Evolutionary conservation across 805 yeast species (phyloP).

Genomic region (Ogataea nitratoaversa): DNA sequence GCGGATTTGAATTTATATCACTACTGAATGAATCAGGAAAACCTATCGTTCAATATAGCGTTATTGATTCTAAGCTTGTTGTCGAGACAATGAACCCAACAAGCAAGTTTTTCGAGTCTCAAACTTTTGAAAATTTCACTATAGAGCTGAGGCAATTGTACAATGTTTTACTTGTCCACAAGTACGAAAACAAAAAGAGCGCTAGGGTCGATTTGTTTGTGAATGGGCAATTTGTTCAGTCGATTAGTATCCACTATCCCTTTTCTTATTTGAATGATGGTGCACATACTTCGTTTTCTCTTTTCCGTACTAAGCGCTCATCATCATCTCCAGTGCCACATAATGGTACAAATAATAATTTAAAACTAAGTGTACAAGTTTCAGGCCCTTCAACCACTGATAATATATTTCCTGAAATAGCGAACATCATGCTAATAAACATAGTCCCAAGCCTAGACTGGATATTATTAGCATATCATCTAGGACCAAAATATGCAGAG

Average conservation of each 20-base stretch:
- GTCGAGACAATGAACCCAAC: conserved; percentile 9
- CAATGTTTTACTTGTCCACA: conserved; percentile 26
- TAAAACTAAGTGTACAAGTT: conserved; percentile 5
- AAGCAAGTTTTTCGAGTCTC: conserved; percentile 4
- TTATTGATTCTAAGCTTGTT: conserved; percentile 12
- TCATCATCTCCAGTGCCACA: background rate
- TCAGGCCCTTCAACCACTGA: conserved; percentile 24
- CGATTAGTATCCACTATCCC: conserved; percentile 15
- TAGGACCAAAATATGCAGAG: conserved; percentile 50
- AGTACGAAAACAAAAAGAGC: conserved; percentile 17
- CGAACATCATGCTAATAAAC: conserved; percentile 37
- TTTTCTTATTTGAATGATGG: conserved; percentile 4
- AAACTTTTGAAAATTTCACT: conserved; percentile 25
- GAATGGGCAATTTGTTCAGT: conserved; percentile 44
- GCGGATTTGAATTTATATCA: conserved; percentile 6
- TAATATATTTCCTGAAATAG: conserved; percentile 21
- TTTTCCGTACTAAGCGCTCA: conserved; percentile 2
- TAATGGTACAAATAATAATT: background rate
- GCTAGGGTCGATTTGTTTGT: conserved; percentile 41
- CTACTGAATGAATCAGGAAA: background rate
- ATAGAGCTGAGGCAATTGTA: conserved; percentile 24
- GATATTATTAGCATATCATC: conserved; percentile 42
- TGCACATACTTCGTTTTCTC: background rate
- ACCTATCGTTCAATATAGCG: conserved; percentile 14
- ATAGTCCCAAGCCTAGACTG: conserved; percentile 42